These are phyloP conservation scores for Neobulgaria alba DNA, from an alignment of 2,329 filamentous ascomycete species.

Conservation along the genomic window DNA sequence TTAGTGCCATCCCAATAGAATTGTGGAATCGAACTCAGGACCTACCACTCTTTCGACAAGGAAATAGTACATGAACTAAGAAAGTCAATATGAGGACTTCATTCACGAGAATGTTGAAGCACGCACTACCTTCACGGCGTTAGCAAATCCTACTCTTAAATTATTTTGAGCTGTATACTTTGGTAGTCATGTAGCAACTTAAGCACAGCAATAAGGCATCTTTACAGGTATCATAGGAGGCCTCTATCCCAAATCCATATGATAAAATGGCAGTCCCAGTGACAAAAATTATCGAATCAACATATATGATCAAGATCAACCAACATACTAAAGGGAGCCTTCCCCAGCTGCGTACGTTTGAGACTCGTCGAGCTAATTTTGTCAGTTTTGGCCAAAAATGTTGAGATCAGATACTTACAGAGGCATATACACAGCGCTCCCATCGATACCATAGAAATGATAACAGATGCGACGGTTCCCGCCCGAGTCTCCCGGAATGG, in stretches of 20 bases:
- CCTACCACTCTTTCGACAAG: constrained; percentile 53
- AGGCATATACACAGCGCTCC: constrained; percentile 19
- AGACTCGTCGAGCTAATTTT: constrained; percentile 19
- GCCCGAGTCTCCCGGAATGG: constrained; percentile 11
- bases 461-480: constrained; percentile 14
- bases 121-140: not conserved
- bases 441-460: constrained; percentile 18
- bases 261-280: constrained; percentile 48
- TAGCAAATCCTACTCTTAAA: not conserved
- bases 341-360: constrained; percentile 20
- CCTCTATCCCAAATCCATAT: constrained; percentile 48
- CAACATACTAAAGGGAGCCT: constrained; percentile 22
- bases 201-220: constrained; percentile 53
- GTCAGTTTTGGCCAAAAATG: not conserved
- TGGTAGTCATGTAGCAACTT: constrained; percentile 53
- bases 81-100: constrained; percentile 1
- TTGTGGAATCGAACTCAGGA: not conserved
- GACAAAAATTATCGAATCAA: constrained; percentile 52
- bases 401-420: constrained; percentile 19
- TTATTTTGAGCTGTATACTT: constrained; percentile 33
- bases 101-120: not conserved
- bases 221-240: constrained; percentile 41
- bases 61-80: constrained; percentile 50
- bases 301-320: constrained; percentile 49
- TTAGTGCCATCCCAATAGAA: not conserved